Base-by-base conservation (phyloP, 441 rosid species). In the Corymbia calophylla region DNA sequence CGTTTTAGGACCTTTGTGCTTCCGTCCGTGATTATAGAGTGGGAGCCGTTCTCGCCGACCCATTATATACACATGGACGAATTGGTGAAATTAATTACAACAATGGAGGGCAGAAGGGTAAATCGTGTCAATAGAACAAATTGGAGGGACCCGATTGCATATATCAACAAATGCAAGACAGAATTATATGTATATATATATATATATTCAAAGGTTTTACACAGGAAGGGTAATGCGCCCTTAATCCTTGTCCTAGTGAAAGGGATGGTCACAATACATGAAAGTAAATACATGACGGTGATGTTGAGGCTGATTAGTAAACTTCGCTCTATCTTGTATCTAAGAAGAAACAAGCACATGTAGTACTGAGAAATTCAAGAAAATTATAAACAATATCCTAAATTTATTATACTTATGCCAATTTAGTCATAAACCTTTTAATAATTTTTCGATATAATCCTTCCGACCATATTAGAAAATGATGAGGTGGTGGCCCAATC, bases 401-500 rank as follows among this genome's bases (percentile, higher is more conserved):
- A 58, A 58, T 58, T 25, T 58, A 58, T 58, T 23, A 0, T 23
- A 13, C 0, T 56, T 23, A 29, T 56, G 0, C 25, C 3, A 56
- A 56, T 56, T 56, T 0, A 23, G 1, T 56, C 11, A 2, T 58
- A 58, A 58, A 10, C 0, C 3, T 10, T 58, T 58, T 58, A 13
- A 58, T 58, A 58, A 58, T 58, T 58, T 58, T 6, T 2, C 14
- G 5, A 58, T 58, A 14, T 58, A 58, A 29, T 58, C 3, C 0
- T 58, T 58, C 7, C 7, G 25, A 0, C 2, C 64, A 58, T 25
- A 58, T 1, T 13, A 0, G 25, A 10, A 58, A 58, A 25, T 0
- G 14, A 8, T 10, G 64, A 58, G 1, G 25, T 58, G 14, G 64
- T 58, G 64, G n/a, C n/a, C 64, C 14, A 58, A 25, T 58, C 2